Base-by-base conservation (phyloP, 345 rosid genomes). In the Cardiospermum halicacabum region DNA sequence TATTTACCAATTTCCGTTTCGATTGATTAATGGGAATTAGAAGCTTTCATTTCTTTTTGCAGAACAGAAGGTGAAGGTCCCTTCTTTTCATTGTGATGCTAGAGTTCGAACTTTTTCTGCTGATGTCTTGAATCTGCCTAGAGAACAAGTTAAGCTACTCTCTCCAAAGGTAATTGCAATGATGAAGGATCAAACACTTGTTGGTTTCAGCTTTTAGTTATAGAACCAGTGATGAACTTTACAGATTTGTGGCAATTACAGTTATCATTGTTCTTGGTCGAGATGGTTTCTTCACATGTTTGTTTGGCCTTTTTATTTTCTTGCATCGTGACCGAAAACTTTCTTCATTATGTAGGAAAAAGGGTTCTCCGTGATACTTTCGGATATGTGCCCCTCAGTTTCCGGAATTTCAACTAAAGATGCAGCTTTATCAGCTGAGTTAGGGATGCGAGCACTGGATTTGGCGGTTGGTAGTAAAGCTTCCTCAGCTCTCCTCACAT, bases 11-110 rank as follows among this genome's bases (percentile, higher is more conserved):
- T 5, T 4, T 50, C 26, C 24, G 58, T 32, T 49, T 36, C 16
- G n/a, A 53, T 37, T 58, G 62, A 16, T 58, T 58, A 1, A 16
- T 24, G 8, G 18, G 16, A n/a, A 2, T 13, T 39, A 11, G 4
- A 58, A 34, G 1, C 15, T 39, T 10, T 2, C 0, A 37, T 58
- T 36, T 36, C 39, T 72, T 66, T 12, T 13, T 81, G 80, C 89
- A 85, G 92, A 80, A 72, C 99, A 91, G 99, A 91, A 84, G 78
- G 97, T 91, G 69, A 91, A 81, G 75, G 89, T 94, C 81, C 99
- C 99, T 80, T 75, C 91, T 51, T 72, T 40, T 68, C 73, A 82
- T 48, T 94, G 97, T 67, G 99, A 93, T 74, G 53, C 81, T 0
- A 85, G 97, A 71, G 97, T 90, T 71, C 93, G 72, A 66, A 90